Conservation (phyloP, 164 flowering plant species). For the Vitis cinerea region DNA sequence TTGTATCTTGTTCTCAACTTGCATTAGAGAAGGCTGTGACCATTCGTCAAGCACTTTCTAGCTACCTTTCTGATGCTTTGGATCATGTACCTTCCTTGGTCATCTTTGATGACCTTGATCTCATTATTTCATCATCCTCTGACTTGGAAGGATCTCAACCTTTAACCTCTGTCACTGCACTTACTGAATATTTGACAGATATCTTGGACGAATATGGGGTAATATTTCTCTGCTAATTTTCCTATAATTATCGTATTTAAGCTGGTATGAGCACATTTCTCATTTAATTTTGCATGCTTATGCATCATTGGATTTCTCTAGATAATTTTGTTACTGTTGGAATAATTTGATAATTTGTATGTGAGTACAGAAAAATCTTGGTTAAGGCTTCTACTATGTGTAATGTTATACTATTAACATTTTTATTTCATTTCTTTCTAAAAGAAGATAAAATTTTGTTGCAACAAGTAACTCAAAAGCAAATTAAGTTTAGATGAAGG, state of each 20-base stretch:
- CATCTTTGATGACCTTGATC: constrained; percentile 92
- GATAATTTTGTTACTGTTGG: too few species aligned
- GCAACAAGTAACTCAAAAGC: too few species aligned
- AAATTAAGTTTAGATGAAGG: too few species aligned
- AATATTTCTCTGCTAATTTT: constrained; percentile 9
- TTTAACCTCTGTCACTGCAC: constrained; percentile 44
- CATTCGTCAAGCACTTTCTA: constrained; percentile 57
- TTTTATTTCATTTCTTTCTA: too few species aligned
- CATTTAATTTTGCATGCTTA: neutral
- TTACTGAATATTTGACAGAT: constrained; percentile 64
- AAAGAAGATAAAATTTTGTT: too few species aligned
- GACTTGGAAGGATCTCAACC: constrained; percentile 74
- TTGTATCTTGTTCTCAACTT: constrained; percentile 66
- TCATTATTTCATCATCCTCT: constrained; percentile 59
- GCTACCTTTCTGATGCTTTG: constrained; percentile 71
- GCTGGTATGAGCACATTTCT: neutral
- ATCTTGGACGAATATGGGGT: constrained; percentile 91
- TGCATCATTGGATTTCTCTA: too few species aligned
- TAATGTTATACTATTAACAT: too few species aligned
- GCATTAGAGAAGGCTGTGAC: constrained; percentile 63
- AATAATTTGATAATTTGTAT: too few species aligned
- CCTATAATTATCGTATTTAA: neutral
- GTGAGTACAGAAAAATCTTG: too few species aligned
- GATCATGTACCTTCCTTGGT: constrained; percentile 85
- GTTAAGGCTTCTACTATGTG: too few species aligned